phyloP scores from a whole-genome alignment of 371 early-diverging fungal genomes.

The Capillidium heterosporum region DNA sequence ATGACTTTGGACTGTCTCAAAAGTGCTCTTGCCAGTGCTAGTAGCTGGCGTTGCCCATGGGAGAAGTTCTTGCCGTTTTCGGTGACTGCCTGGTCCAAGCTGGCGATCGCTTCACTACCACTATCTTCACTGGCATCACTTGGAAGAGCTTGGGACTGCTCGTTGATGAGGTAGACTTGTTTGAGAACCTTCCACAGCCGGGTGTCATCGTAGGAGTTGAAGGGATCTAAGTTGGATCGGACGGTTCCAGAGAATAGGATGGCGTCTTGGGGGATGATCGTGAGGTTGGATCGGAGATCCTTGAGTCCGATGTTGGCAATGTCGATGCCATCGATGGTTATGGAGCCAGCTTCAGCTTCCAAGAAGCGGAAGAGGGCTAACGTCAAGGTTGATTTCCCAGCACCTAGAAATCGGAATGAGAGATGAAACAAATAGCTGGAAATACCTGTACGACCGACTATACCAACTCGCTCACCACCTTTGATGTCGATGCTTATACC shows the following conservation, averaged over 20 bases:
- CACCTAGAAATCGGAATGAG: too few species aligned
- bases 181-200: conserved; percentile 72
- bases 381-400: conserved; percentile 82
- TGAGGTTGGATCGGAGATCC: conserved; percentile 55
- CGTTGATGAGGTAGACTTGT: conserved; percentile 41
- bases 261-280: conserved; percentile 94
- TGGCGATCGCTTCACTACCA: conserved; percentile 37
- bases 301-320: conserved; percentile 55
- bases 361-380: conserved; percentile 78
- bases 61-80: conserved; percentile 49
- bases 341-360: conserved; percentile 58
- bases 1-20: conserved; percentile 50
- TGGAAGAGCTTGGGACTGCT: too few species aligned
- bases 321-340: conserved; percentile 55
- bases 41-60: conserved; percentile 68
- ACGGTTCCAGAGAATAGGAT: conserved; percentile 65
- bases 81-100: conserved; percentile 41
- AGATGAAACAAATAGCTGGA: too few species aligned
- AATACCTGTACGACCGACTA: conserved; percentile 85
- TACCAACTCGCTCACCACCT: conserved; percentile 66
- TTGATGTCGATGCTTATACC: conserved; percentile 40
- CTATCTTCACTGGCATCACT: too few species aligned
- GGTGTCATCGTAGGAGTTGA: conserved; percentile 39
- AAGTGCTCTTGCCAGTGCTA: conserved; percentile 72
- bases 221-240: conserved; percentile 65